Evolutionary conservation across 2,329 filamentous ascomycete species (phyloP).

Genomic region (Microcyclospora pomicola): DNA sequence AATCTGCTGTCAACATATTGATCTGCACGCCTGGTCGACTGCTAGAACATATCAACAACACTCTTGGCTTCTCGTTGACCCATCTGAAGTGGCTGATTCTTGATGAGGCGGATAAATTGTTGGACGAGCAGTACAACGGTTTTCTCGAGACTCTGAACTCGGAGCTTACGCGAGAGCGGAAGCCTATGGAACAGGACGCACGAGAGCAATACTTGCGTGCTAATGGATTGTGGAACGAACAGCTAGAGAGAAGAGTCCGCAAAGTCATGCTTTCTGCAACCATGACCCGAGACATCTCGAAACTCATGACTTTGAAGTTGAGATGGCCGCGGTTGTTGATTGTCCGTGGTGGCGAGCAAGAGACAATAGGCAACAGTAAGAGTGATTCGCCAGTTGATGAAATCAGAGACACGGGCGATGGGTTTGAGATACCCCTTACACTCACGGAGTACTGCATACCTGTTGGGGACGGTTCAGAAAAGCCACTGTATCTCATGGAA

Average conservation of each 20-base stretch:
- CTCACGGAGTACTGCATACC: slow-evolving; percentile 36
- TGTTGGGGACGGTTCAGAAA: slow-evolving; percentile 37
- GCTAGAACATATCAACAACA: slow-evolving; percentile 78
- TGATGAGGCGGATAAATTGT: slow-evolving; percentile 83
- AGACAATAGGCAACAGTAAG: too few relatives aligned
- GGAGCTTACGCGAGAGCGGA: slow-evolving; percentile 9
- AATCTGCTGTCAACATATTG: slow-evolving; percentile 69
- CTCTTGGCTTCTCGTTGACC: slow-evolving; percentile 65
- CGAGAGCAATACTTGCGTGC: slow-evolving; percentile 14
- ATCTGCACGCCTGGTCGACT: slow-evolving; percentile 85
- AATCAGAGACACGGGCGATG: slow-evolving; percentile 8
- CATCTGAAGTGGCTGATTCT: slow-evolving; percentile 78
- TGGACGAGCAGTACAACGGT: slow-evolving; percentile 48
- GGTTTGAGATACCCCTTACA: slow-evolving; percentile 43
- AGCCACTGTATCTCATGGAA: slow-evolving; percentile 72
- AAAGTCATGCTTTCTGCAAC: slow-evolving; percentile 87
- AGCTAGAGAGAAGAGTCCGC: slow-evolving; percentile 38
- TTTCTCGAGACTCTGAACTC: slow-evolving; percentile 16
- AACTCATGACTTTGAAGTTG: slow-evolving; percentile 60
- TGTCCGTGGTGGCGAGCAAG: slow-evolving; percentile 42
- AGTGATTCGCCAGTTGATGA: too few relatives aligned
- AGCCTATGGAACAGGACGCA: slow-evolving; percentile 12
- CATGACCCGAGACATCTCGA: slow-evolving; percentile 73
- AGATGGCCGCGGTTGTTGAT: slow-evolving; percentile 62
- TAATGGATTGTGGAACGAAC: slow-evolving; percentile 23